Evolutionary conservation across 225 moss, liverwort and hornwort species (phyloP), one percentile per base, ranked within the genome.

Genomic region (Anthoceros angustus): DNA sequence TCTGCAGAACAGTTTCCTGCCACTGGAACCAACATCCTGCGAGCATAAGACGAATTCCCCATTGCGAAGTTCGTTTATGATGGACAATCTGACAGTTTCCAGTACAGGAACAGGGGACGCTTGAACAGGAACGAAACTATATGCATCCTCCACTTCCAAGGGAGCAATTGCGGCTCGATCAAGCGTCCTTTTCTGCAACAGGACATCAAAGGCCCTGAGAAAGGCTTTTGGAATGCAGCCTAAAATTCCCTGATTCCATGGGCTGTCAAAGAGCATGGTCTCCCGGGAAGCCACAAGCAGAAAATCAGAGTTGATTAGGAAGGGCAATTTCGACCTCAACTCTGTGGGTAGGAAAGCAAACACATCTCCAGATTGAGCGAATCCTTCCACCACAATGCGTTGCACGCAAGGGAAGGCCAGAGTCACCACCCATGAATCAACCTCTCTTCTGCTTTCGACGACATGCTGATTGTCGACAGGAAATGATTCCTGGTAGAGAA

Each of bases 241-340:
- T 0, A 75, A 63, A 6, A 75, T 75, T 7, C 74, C 70, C 9
- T 39, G 4, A 26, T 75, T 75, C 74, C 74, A 75, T 9, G 69
- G 49, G 42, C 62, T 67, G 32, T 75, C 74, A 12, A 67, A 70
- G 11, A 62, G 42, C 12, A 75, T 65, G 0, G 43, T 75, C 20
- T 66, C 74, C 32, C 70, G 24, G 0, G 74, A 75, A 3, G 62
- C 42, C 0, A 70, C 69, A 0, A 75, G 62, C 4, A 75, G 3
- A n/a, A 75, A 75, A 63, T 75, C 74, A 0, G 70, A 65, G 11
- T 67, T 67, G 9, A 74, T 45, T 1, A 75, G 12, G 41, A 75
- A 70, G 0, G 70, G 70, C 10, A 75, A 41, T 4, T 71, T 64
- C n/a, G 70, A 43, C 4, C 25, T 48, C 39, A 73, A 16, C 45